Percentiles rank a stretch among this genome's conserved stretches.
Evolutionary conservation across 352 stramenopile genomes (phyloP).

Genomic region (Phytophthora capsici): DNA sequence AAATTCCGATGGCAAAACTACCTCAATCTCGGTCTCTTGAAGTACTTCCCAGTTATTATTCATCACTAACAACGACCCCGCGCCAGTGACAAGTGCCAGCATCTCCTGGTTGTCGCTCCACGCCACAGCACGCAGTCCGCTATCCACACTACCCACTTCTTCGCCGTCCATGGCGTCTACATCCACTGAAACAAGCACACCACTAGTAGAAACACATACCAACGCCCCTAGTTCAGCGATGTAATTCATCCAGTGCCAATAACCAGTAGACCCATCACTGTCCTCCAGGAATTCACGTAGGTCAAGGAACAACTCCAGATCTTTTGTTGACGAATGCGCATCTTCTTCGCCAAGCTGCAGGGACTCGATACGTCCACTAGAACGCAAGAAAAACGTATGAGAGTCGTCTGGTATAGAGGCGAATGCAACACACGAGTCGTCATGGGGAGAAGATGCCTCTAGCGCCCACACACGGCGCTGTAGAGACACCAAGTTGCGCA

Average conservation of each 20-base stretch:
- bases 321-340: constrained; percentile 13
- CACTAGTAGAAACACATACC: constrained; percentile 58
- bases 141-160: constrained; percentile 72
- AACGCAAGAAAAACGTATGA: constrained; percentile 43
- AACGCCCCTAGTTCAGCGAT: constrained; percentile 64
- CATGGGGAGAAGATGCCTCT: constrained; percentile 1
- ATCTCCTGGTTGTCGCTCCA: constrained; percentile 80
- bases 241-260: constrained; percentile 73
- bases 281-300: constrained; percentile 40
- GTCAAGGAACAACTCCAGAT: constrained; percentile 29
- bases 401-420: constrained; percentile 44
- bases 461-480: constrained; percentile 54
- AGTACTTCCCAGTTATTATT: constrained; percentile 83
- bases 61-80: constrained; percentile 72
- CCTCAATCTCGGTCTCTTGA: constrained; percentile 61
- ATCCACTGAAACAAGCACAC: constrained; percentile 60
- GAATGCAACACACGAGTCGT: constrained; percentile 30
- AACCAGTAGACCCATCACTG: background rate
- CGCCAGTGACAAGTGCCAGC: constrained; percentile 66
- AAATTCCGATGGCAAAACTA: constrained; percentile 35
- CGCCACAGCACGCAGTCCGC: constrained; percentile 61
- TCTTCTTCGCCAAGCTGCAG: constrained; percentile 38
- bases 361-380: constrained; percentile 39
- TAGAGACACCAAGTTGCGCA: constrained; percentile 72
- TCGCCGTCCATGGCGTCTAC: constrained; percentile 52